Evolutionary conservation across 139 green algal species (phyloP).

Genomic region (Deuterostichococcus epilithicus): DNA sequence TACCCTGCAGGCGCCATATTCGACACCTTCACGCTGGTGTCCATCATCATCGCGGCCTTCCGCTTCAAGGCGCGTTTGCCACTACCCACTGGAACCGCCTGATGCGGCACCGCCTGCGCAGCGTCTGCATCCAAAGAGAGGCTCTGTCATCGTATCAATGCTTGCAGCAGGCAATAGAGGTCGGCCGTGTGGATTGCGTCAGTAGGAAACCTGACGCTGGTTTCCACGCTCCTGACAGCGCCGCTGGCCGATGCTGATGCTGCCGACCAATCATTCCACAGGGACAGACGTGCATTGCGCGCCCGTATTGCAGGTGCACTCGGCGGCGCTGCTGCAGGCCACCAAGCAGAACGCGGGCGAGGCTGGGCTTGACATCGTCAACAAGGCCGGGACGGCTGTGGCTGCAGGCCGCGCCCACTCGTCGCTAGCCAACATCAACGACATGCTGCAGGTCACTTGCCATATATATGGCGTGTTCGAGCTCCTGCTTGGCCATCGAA

Average conservation of each 20-base stretch:
- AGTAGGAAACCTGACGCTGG: too few relatives aligned
- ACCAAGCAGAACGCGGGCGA: not conserved
- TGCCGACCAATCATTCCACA: too few relatives aligned
- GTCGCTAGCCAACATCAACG: not conserved
- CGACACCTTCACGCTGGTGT: not conserved
- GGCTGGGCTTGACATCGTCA: not conserved
- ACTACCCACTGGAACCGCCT: too few relatives aligned
- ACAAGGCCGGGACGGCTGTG: not conserved
- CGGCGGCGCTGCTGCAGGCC: not conserved
- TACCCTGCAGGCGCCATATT: not conserved
- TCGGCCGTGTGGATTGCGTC: too few relatives aligned
- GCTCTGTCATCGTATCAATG: too few relatives aligned
- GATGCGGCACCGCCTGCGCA: too few relatives aligned
- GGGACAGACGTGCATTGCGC: too few relatives aligned
- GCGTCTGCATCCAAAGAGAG: not conserved
- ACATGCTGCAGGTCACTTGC: not conserved
- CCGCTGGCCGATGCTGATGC: too few relatives aligned
- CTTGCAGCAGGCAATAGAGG: too few relatives aligned
- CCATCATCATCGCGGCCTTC: not conserved
- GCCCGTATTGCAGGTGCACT: not conserved
- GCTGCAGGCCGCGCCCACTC: not conserved
- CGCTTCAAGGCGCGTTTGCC: not conserved
- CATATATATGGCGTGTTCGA: too few relatives aligned
- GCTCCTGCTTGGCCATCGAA: too few relatives aligned
- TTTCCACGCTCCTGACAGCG: too few relatives aligned